A percentile compares a stretch with the other conserved stretches of the same genome.
phyloP scores from a whole-genome alignment of 805 yeast genomes.

The Teunomyces aglyptinius region DNA sequence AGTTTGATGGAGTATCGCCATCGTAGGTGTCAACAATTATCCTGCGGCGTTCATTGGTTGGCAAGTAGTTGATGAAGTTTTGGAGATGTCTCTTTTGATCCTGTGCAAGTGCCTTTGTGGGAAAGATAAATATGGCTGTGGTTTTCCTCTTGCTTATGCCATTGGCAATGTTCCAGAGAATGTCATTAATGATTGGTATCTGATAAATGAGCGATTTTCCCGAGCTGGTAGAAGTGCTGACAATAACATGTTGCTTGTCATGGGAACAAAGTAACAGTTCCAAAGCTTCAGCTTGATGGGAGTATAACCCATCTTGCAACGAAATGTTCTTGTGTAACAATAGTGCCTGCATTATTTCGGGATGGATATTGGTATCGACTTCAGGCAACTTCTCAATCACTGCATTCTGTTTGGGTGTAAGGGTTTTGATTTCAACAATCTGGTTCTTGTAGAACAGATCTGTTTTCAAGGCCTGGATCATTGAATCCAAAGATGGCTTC shows the following conservation, averaged over 20 bases:
- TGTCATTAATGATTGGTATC: conserved; percentile 65
- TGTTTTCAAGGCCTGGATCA: conserved; percentile 49
- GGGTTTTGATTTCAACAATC: conserved; percentile 51
- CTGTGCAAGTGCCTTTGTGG: conserved; percentile 96
- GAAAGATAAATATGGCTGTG: conserved; percentile 86
- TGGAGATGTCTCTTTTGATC: conserved; percentile 86
- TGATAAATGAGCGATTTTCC: conserved; percentile 95
- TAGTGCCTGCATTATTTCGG: conserved; percentile 49
- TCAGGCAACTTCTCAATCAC: conserved; percentile 38
- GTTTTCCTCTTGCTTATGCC: conserved; percentile 32
- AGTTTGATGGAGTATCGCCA: conserved; percentile 78
- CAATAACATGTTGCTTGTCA: conserved; percentile 59
- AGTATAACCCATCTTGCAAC: conserved; percentile 52
- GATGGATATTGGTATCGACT: conserved; percentile 43
- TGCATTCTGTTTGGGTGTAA: conserved; percentile 47
- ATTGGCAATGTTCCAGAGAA: conserved; percentile 35
- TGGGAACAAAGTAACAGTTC: conserved; percentile 49
- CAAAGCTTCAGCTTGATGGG: conserved; percentile 82
- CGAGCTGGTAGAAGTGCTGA: conserved; percentile 93
- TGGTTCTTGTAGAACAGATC: conserved; percentile 60
- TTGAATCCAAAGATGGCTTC: conserved; percentile 41
- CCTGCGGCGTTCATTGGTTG: conserved; percentile 33
- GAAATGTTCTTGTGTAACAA: conserved; percentile 43
- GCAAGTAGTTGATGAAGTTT: conserved; percentile 52
- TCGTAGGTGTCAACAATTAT: conserved; percentile 78